Base-by-base conservation (phyloP, 169 alveolate species). In the Plasmodium vivax region DNA sequence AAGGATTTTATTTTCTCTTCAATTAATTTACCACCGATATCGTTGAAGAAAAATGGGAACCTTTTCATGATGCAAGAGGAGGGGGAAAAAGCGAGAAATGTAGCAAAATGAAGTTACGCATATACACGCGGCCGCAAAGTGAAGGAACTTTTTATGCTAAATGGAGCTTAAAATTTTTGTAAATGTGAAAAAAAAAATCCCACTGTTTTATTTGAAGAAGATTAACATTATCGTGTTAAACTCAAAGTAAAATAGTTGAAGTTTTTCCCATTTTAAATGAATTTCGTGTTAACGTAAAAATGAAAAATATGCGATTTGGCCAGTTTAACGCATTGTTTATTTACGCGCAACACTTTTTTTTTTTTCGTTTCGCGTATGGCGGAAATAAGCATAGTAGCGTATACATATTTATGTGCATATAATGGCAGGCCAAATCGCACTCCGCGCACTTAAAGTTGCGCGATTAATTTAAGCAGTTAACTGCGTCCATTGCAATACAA, bases 21-120 rank as follows among this genome's bases (percentile, higher is more conserved):
- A 88, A 88, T 88, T 80, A 88, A 30, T 88, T 88, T 88, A 62
- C 94, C 94, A 36, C 94, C 94, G 73, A 88, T 88, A 80, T 88
- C 94, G 54, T 88, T 88, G 58, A 88, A 80, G 74, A 88, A 32
- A 88, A 88, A 88, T 88, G 94, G 94, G 79, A 88, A 88, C 83
- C 84, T 88, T 80, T 88, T 88, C 94, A 88, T 88, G 47, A 88
- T 88, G 95, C 7, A 81, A 58, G 54, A 93, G 38, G 32, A 84
- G 79, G 68, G 74, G 41, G 19, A 54, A 58, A 19, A 85, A 56
- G 34, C 77, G 71, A 75, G 51, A 58, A 82, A 72, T 51, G 87
- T 32, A 71, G 62, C 56, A 92, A 83, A 80, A 68, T 62, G 32
- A 95, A 80, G n/a, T 85, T 82, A 30, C 43, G 43, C 16, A 68